Evolutionary conservation across 1,139 yeast species (phyloP), one percentile per base, ranked within the genome.

Genomic region (Pichia sp.): DNA sequence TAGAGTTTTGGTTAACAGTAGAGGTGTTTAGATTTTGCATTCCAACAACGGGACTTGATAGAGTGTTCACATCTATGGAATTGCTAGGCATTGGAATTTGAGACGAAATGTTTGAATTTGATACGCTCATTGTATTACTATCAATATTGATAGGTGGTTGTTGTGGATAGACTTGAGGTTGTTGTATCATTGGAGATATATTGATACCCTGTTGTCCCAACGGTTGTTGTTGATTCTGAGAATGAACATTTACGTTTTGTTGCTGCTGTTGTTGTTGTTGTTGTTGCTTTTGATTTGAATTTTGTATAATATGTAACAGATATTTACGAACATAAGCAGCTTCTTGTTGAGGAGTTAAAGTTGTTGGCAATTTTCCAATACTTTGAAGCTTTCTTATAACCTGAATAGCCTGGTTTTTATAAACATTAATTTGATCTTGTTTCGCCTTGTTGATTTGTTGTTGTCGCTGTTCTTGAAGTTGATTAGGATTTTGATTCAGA

Each of bases 291-390:
- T 48, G 49, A 42, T 49, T 55, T 35, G 53, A 45, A 30, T 51
- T 46, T 42, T 52, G 55, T 18, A 63, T 44, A 39, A 62, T 51
- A 41, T 62, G 66, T 31, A 56, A 51, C 43, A 66, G 49, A 49
- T 61, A 66, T 52, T 69, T 71, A 49, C 67, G 70, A 44, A 71
- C 63, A 40, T 71, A 73, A 47, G 66, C 66, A 49, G 67, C 72
- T 49, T 71, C 72, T 52, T 69, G 70, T 47, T 67, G 70, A 1
- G 62, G 66, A 4, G 68, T 61, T 35, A 68, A 48, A 26, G 58
- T 59, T 8, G 63, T 51, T 9, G 69, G 66, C 7, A 67, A 52
- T 40, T 66, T 62, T 33, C 69, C 69, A 9, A 64, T 53, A 25
- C 65, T 62, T 51, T 67, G 71, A 27, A 68, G 57, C 40, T 64